A percentile compares a stretch with the other conserved stretches of the same genome.
Conservation (phyloP, 2,329 filamentous ascomycete species). For the Cladosporium sphaerospermum region DNA sequence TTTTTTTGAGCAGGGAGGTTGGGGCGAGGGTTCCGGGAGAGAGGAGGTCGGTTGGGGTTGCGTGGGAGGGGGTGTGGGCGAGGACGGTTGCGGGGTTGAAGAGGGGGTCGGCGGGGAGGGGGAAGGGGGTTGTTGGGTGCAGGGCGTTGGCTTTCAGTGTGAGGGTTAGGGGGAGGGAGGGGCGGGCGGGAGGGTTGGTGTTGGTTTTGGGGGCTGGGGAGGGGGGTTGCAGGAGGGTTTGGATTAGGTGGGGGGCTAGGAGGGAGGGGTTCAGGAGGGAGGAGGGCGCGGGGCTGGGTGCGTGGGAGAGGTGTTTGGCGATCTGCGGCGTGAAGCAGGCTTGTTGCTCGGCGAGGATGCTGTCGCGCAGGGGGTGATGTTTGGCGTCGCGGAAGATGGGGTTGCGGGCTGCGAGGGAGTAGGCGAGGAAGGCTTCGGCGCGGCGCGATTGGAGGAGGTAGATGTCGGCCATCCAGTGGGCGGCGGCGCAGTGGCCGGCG, state of each 20-base stretch:
- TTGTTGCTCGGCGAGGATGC: constrained; percentile 11
- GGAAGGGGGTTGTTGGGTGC: constrained; percentile 14
- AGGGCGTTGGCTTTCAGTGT: constrained; percentile 7
- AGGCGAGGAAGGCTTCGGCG: constrained; percentile 20
- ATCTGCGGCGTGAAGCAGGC: neutral
- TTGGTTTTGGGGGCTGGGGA: neutral
- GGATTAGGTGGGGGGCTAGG: constrained; percentile 7
- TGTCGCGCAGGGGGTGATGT: constrained; percentile 5
- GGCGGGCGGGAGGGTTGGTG: neutral
- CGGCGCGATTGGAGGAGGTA: constrained; percentile 19
- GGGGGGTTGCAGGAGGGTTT: constrained; percentile 7
- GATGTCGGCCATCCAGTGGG: constrained; percentile 23
- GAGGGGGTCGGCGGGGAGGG: constrained; percentile 21
- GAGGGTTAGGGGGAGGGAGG: neutral
- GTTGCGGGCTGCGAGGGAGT: constrained; percentile 17
- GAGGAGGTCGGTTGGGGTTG: constrained; percentile 9
- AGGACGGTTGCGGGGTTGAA: constrained; percentile 19
- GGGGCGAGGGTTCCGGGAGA: constrained; percentile 10
- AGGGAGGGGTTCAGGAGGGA: constrained; percentile 13
- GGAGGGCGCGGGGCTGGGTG: neutral
- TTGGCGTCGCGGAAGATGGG: neutral
- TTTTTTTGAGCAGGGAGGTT: neutral
- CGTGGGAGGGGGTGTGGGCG: constrained; percentile 14
- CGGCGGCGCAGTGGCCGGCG: constrained; percentile 22
- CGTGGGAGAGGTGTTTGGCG: neutral